Evolutionary conservation across 176 grass and related monocot species (phyloP).

Genomic region (Pontederia crassipes): DNA sequence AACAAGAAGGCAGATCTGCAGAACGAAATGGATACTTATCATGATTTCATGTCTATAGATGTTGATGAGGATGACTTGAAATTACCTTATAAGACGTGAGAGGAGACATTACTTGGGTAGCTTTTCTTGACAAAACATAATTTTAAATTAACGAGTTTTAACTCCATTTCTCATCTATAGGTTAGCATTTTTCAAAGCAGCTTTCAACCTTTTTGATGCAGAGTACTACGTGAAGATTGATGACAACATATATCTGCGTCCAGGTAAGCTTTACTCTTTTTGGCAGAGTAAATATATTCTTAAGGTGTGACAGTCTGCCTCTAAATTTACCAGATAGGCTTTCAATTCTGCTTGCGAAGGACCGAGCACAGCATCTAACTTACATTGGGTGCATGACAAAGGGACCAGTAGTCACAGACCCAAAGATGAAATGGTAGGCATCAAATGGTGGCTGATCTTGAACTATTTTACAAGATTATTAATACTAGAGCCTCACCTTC

Average conservation of each 20-base stretch:
- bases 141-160: neutral
- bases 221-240: conserved; percentile 93
- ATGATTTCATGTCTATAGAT: conserved; percentile 95
- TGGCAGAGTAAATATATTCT: conserved; percentile 13
- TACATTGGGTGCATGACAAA: conserved; percentile 99
- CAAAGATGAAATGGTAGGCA: conserved; percentile 78
- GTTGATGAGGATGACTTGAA: conserved; percentile 65
- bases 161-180: conserved; percentile 28
- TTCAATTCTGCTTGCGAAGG: conserved; percentile 85
- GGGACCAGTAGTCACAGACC: conserved; percentile 88
- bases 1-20: conserved; percentile 66
- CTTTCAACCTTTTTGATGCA: conserved; percentile 81
- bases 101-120: neutral
- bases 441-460: neutral
- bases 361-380: conserved; percentile 52
- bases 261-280: conserved; percentile 48
- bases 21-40: conserved; percentile 68
- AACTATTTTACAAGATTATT: neutral
- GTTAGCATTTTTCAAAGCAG: conserved; percentile 96
- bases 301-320: neutral
- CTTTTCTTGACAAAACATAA: neutral
- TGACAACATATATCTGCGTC: conserved; percentile 90
- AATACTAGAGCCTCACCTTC: conserved; percentile 12
- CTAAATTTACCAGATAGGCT: conserved; percentile 67
- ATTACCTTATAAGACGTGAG: conserved; percentile 76